A percentile compares a stretch with the other conserved stretches of the same genome.
Conservation (phyloP, 78 protist genomes). For the Dictyostelium discoideum region DNA sequence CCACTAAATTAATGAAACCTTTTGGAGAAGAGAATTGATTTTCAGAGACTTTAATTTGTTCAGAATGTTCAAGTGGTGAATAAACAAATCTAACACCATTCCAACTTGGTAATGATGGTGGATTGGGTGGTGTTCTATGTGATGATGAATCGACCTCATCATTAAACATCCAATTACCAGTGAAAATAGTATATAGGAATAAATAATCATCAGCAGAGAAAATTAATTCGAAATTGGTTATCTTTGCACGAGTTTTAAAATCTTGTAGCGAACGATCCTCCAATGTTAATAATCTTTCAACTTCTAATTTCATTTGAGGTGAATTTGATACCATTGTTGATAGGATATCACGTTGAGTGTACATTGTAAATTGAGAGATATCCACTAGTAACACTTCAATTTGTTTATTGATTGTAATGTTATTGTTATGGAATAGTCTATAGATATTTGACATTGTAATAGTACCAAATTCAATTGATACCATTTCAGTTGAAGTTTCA, state of each 20-base stretch:
- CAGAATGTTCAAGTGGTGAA: neutral
- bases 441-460: conserved; percentile 32
- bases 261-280: conserved; percentile 14
- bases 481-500: neutral
- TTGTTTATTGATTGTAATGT: neutral
- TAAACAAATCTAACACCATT: conserved; percentile 1
- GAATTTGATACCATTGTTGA: conserved; percentile 7
- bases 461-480: conserved; percentile 41
- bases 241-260: neutral
- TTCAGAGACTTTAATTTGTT: conserved; percentile 54
- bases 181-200: conserved; percentile 47
- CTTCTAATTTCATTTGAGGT: neutral
- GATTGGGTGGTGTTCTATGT: conserved; percentile 23
- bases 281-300: conserved; percentile 39
- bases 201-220: conserved; percentile 40
- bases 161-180: conserved; percentile 59
- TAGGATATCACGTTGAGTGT: neutral
- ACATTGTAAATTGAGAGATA: neutral
- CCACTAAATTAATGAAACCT: conserved; percentile 27
- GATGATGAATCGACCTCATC: neutral
- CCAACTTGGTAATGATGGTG: conserved; percentile 30
- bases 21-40: conserved; percentile 28
- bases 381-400: conserved; percentile 20
- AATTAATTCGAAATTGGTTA: conserved; percentile 1
- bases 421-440: neutral